A percentile compares a stretch with the other conserved stretches of the same genome.
Conservation (phyloP, 2,329 filamentous ascomycete genomes). For the Hypoxylon rubiginosum region DNA sequence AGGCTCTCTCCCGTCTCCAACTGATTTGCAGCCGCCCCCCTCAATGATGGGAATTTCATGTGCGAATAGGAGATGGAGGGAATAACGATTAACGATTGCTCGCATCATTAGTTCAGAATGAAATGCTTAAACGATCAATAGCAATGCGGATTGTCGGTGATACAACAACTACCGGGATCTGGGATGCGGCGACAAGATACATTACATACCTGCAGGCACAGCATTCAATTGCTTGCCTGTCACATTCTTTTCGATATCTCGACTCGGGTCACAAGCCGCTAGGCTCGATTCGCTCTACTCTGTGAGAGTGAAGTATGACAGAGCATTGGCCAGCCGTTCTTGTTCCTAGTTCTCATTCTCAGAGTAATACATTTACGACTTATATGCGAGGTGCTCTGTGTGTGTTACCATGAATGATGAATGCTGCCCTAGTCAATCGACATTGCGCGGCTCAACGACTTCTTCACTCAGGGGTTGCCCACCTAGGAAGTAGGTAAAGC, state of each 20-base stretch:
- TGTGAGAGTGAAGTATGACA: background rate
- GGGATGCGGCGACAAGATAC: slow-evolving; percentile 1
- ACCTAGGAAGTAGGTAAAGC: slow-evolving; percentile 1
- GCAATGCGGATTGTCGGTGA: slow-evolving; percentile 9
- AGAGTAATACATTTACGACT: slow-evolving; percentile 1
- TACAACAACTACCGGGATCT: slow-evolving; percentile 24
- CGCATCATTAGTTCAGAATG: background rate
- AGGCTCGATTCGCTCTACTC: slow-evolving; percentile 1
- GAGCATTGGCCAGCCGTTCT: background rate
- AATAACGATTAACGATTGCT: background rate
- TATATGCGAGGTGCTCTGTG: background rate
- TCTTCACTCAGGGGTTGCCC: background rate
- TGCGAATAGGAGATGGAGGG: background rate
- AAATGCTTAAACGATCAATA: background rate
- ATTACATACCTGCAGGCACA: slow-evolving; percentile 3
- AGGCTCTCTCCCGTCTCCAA: slow-evolving; percentile 19
- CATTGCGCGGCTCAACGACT: background rate
- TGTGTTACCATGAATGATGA: background rate
- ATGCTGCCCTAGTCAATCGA: background rate
- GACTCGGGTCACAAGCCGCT: slow-evolving; percentile 16
- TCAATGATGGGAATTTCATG: background rate
- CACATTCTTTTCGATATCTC: slow-evolving; percentile 19
- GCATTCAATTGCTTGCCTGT: slow-evolving; percentile 7
- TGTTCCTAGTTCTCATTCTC: background rate
- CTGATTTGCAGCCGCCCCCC: slow-evolving; percentile 19